Evolutionary conservation across 1,139 yeast genomes (phyloP), one percentile per base, ranked within the genome.

Genomic region (Suhomyces kunorum): DNA sequence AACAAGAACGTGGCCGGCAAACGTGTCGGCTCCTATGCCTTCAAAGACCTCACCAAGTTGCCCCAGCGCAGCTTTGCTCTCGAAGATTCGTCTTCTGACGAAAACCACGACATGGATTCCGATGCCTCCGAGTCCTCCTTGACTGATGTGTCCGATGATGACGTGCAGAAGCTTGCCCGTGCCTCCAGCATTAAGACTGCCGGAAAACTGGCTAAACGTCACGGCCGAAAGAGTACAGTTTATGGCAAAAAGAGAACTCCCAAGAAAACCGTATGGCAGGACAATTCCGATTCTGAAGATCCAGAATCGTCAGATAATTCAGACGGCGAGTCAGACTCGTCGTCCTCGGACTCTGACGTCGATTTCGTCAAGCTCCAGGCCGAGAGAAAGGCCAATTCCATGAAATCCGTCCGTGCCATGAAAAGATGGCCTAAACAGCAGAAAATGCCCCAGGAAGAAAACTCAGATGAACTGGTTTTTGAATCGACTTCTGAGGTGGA

Each of bases 341-440:
- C 82, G 4, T 77, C 82, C 11, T 84, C 81, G 47, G 89, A 83
- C 50, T 80, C 80, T 25, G 83, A 80, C 50, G 80, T 83, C 4
- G 92, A 84, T 59, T 83, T 81, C 55, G 85, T 83, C 12, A 78
- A 76, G 57, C 63, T 83, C 44, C 85, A 85, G 32, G 86, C 83
- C 7, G 83, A 82, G 54, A 70, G 80, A 48, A 80, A 83, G 59
- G 78, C 78, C 24, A 71, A 68, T 39, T 71, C 81, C 1, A 62
- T 75, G 66, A 71, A 76, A 47, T 76, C 77, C 0, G 75, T 70
- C 14, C 66, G 76, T 43, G 78, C 77, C 6, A 56, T 71, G 51
- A 77, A 71, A 48, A 56, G 58, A 3, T 32, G 55, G 44, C 39
- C 49, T 46, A 60, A 42, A 52, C 32, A 25, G 40, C 32, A 16